phyloP scores from a whole-genome alignment of 331 rosid genomes.

The Pyracantha coccinea region DNA sequence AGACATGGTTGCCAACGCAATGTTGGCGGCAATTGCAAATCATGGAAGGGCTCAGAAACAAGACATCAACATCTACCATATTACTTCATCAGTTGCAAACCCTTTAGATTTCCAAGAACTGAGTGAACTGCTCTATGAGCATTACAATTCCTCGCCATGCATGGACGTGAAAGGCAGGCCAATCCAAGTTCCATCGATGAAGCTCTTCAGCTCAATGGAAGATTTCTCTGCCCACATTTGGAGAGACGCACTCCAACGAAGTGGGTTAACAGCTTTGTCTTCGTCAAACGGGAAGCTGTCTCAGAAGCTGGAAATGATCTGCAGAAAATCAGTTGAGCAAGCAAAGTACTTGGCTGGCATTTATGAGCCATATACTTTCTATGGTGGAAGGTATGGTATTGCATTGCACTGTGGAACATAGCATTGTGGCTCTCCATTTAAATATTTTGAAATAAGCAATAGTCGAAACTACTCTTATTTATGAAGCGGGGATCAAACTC shows the following conservation, averaged over 20 bases:
- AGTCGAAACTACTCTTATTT: too few relatives aligned
- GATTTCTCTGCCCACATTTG: conserved; percentile 81
- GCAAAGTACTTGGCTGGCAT: conserved; percentile 81
- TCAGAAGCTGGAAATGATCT: conserved; percentile 54
- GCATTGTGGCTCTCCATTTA: too few relatives aligned
- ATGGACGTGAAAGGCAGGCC: conserved; percentile 66
- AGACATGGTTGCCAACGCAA: conserved; percentile 97
- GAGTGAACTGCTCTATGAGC: conserved; percentile 52
- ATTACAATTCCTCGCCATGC: conserved; percentile 64
- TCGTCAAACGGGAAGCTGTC: conserved; percentile 46
- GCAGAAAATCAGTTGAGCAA: conserved; percentile 81
- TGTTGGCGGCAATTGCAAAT: conserved; percentile 78
- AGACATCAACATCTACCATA: conserved; percentile 71
- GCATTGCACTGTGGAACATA: neutral
- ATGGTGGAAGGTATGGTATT: conserved; percentile 74
- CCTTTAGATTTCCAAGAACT: conserved; percentile 65
- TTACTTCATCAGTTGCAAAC: conserved; percentile 86
- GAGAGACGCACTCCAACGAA: conserved; percentile 56
- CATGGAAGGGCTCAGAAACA: conserved; percentile 56
- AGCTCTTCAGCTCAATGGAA: conserved; percentile 66
- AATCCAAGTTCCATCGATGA: conserved; percentile 69
- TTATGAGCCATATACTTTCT: conserved; percentile 87
- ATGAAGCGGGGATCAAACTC: neutral
- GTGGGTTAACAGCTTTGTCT: conserved; percentile 41
- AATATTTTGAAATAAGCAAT: neutral